phyloP scores from a whole-genome alignment of 352 stramenopile species.

The Pythium apleroticum region DNA sequence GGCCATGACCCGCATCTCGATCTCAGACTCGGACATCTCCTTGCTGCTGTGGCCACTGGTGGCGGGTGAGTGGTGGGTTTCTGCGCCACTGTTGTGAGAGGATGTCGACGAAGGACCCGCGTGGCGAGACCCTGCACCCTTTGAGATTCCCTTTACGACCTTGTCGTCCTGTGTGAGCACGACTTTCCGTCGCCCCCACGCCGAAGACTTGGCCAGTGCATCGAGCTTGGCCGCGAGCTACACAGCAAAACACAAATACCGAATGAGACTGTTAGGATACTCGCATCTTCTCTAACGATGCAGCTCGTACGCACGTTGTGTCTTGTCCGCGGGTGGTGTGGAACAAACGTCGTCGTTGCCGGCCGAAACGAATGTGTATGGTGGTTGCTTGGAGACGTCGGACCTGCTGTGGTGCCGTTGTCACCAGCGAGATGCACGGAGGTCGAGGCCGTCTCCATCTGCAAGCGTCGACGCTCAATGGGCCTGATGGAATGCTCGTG shows the following conservation, averaged over 20 bases:
- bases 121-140: constrained; percentile 25
- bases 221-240: constrained; percentile 65
- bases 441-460: constrained; percentile 15
- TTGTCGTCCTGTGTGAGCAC: constrained; percentile 43
- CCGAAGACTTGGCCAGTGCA: constrained; percentile 51
- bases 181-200: constrained; percentile 58
- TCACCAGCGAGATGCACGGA: background rate
- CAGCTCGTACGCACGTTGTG: constrained; percentile 27
- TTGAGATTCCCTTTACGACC: constrained; percentile 2
- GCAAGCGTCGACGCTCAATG: constrained; percentile 11
- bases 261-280: background rate
- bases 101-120: background rate
- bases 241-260: background rate
- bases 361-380: constrained; percentile 12
- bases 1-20: constrained; percentile 44
- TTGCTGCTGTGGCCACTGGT: constrained; percentile 10
- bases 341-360: constrained; percentile 8
- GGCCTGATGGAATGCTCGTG: constrained; percentile 8
- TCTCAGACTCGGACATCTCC: constrained; percentile 24
- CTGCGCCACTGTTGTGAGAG: background rate
- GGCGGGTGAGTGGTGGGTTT: background rate
- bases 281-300: too few species aligned
- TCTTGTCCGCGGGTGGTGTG: constrained; percentile 14
- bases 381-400: background rate
- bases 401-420: background rate